Evolutionary conservation across 768 basidiomycete species (phyloP).

Genomic region (Hebeloma cylindrosporum): DNA sequence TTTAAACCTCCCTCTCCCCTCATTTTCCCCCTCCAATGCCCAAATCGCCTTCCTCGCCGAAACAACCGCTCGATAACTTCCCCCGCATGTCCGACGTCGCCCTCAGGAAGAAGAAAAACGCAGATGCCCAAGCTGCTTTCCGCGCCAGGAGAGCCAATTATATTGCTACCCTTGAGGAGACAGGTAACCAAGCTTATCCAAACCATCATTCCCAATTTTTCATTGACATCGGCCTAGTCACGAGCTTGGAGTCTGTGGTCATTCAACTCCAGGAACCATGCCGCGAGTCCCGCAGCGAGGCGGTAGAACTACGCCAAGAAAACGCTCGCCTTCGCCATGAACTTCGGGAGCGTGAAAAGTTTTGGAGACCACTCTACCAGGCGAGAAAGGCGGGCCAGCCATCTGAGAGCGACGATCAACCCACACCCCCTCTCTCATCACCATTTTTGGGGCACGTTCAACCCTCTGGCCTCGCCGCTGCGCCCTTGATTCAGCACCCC

Average conservation of each 20-base stretch:
- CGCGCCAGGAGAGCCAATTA: conserved; percentile 81
- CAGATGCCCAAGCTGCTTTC: conserved; percentile 86
- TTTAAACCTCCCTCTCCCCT: conserved; percentile 43
- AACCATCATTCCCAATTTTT: conserved; percentile 11
- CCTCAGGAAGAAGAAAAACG: conserved; percentile 85
- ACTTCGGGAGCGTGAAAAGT: conserved; percentile 69
- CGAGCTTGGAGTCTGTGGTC: conserved; percentile 82
- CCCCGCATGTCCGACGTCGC: conserved; percentile 63
- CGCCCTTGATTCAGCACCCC: conserved; percentile 36
- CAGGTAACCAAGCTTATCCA: conserved; percentile 42
- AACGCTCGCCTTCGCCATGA: conserved; percentile 64
- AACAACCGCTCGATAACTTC: conserved; percentile 35
- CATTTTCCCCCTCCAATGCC: conserved; percentile 39
- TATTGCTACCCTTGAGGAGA: conserved; percentile 85
- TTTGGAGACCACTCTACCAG: conserved; percentile 70
- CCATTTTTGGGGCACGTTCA: conserved; percentile 36
- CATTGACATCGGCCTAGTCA: conserved; percentile 44
- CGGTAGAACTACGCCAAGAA: conserved; percentile 62
- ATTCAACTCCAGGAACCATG: conserved; percentile 81
- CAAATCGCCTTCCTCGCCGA: conserved; percentile 38
- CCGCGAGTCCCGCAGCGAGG: conserved; percentile 63
- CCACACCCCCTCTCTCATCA: conserved; percentile 48
- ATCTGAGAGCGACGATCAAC: conserved; percentile 53
- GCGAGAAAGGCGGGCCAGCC: conserved; percentile 57
- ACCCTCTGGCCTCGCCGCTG: conserved; percentile 26